These are phyloP conservation scores for Pseudocohnilembus persalinus DNA, from an alignment of 169 alveolate species.

Conservation along the genomic window DNA sequence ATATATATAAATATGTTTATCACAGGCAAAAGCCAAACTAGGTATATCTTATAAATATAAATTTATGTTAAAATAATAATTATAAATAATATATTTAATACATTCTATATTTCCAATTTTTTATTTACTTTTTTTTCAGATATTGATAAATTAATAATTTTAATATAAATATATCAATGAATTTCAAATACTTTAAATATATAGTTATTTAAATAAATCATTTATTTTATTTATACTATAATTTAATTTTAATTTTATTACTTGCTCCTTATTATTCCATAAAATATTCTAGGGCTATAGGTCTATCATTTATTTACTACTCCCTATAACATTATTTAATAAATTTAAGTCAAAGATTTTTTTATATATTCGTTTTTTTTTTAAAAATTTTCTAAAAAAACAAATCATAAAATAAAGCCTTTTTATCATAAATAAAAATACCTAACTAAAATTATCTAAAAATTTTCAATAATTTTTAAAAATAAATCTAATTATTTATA, in stretches of 20 bases:
- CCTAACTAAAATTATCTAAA: conserved; percentile 16
- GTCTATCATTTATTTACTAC: too few relatives aligned
- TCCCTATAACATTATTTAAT: too few relatives aligned
- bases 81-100: neutral
- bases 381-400: too few relatives aligned
- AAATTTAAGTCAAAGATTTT: too few relatives aligned
- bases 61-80: too few relatives aligned
- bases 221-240: neutral
- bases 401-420: too few relatives aligned
- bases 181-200: neutral
- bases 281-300: too few relatives aligned
- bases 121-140: too few relatives aligned
- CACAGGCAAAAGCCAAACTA: conserved; percentile 57
- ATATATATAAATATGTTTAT: conserved; percentile 37
- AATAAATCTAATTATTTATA: conserved; percentile 8
- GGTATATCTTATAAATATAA: conserved; percentile 43
- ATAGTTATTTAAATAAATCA: neutral
- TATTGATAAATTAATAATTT: conserved; percentile 44
- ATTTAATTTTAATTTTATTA: too few relatives aligned
- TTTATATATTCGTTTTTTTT: too few relatives aligned
- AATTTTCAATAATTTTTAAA: neutral
- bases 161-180: conserved; percentile 23
- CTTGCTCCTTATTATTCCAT: too few relatives aligned
- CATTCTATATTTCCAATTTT: too few relatives aligned
- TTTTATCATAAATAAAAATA: conserved; percentile 15